Conservation (phyloP, 2,329 filamentous ascomycete genomes). For the Colletotrichum sp. region DNA sequence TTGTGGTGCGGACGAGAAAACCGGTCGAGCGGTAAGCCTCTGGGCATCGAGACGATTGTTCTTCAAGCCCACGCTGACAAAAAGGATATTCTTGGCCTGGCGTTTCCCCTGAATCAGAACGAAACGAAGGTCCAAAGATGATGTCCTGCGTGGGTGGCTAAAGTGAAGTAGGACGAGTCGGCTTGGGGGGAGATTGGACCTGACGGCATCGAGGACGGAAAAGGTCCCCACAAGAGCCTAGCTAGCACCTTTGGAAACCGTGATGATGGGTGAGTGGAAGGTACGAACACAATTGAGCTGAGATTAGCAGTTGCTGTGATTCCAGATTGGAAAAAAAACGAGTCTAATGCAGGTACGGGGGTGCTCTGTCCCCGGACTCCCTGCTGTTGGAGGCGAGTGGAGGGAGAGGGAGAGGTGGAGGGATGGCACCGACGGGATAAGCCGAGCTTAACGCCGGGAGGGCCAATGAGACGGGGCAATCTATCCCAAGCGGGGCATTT, state of each 20-base stretch:
- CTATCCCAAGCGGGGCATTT: not conserved
- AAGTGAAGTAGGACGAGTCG: not conserved
- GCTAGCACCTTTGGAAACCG: not conserved
- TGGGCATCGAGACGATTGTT: not conserved
- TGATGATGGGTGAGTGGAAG: not conserved
- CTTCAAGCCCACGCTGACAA: not conserved
- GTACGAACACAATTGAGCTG: not conserved
- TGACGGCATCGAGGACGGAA: not conserved
- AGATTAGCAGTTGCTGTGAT: not conserved
- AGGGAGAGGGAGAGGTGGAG: not conserved
- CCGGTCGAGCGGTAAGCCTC: not conserved
- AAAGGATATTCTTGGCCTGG: not conserved
- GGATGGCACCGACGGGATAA: not conserved
- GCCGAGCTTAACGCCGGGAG: not conserved
- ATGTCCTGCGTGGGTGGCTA: not conserved
- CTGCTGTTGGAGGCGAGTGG: not conserved
- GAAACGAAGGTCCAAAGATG: not conserved
- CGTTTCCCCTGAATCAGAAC: not conserved
- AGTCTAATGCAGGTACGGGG: conserved; percentile 14
- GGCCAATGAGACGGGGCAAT: not conserved
- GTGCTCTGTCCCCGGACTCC: not conserved
- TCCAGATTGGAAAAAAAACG: not conserved
- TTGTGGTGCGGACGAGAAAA: not conserved
- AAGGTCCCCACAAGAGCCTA: not conserved
- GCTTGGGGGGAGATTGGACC: not conserved